Evolutionary conservation across 306 rosid species (phyloP).

Genomic region (Alnus rubra): DNA sequence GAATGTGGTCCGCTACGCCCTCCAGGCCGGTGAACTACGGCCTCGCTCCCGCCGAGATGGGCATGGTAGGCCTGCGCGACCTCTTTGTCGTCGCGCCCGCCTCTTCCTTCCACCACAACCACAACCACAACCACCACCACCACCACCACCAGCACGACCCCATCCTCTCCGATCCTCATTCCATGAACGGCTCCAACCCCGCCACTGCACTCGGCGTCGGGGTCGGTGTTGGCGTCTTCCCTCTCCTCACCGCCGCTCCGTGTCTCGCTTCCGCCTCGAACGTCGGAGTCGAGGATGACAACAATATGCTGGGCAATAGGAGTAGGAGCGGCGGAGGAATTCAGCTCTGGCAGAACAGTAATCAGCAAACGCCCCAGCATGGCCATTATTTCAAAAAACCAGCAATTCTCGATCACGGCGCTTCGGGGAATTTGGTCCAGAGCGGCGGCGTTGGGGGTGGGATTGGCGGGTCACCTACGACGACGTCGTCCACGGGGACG

Average conservation of each 20-base stretch:
- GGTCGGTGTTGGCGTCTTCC: constrained; percentile 76
- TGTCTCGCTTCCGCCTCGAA: constrained; percentile 31
- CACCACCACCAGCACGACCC: constrained; percentile 34
- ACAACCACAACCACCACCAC: constrained; percentile 29
- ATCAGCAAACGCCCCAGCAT: constrained; percentile 14
- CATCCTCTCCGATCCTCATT: constrained; percentile 48
- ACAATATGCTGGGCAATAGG: constrained; percentile 21
- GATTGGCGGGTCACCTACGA: constrained; percentile 36
- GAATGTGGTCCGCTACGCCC: constrained; percentile 41
- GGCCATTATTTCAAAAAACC: constrained; percentile 58
- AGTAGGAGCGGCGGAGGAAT: constrained; percentile 51
- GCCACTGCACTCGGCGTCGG: constrained; percentile 81
- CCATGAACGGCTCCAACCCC: constrained; percentile 49
- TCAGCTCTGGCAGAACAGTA: constrained; percentile 84
- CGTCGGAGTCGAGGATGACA: constrained; percentile 21
- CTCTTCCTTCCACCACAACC: constrained; percentile 39
- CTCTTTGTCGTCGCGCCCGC: constrained; percentile 73
- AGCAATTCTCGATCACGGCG: constrained; percentile 33
- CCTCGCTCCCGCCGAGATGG: constrained; percentile 59
- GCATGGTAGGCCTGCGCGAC: constrained; percentile 70
- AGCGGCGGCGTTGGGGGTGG: constrained; percentile 18
- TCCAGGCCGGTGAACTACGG: constrained; percentile 55
- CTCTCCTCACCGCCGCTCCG: constrained; percentile 61
- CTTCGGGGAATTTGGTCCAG: constrained; percentile 35
- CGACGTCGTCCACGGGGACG: constrained; percentile 35